Evolutionary conservation across 371 early-diverging fungal genomes (phyloP).

Genomic region (Circinella umbellata): DNA sequence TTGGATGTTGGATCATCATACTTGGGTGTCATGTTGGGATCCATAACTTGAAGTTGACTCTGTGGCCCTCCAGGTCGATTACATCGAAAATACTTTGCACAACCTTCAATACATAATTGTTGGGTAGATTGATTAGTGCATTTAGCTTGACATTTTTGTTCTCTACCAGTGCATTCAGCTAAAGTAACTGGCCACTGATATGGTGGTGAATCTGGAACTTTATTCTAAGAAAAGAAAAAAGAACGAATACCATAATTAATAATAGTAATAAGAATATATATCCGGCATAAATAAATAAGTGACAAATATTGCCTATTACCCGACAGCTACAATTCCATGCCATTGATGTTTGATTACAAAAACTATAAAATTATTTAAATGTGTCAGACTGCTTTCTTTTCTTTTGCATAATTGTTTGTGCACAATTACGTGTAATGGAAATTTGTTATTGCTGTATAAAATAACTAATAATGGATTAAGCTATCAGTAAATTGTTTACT

Average conservation of each 20-base stretch:
- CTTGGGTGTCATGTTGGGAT: constrained; percentile 19
- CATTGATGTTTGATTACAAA: constrained; percentile 35
- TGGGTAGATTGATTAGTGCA: constrained; percentile 25
- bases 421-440: no score
- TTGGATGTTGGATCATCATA: constrained; percentile 16
- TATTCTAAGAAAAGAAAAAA: constrained; percentile 16
- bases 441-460: no score
- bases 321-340: constrained; percentile 47
- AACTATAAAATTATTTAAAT: constrained; percentile 13
- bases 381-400: background rate
- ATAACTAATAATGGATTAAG: no score
- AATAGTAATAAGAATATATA: no score
- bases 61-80: constrained; percentile 32
- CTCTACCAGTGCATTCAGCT: constrained; percentile 39
- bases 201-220: constrained; percentile 43
- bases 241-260: background rate
- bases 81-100: constrained; percentile 29
- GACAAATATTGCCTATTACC: constrained; percentile 25
- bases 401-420: no score
- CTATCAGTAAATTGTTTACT: background rate
- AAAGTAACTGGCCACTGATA: constrained; percentile 40
- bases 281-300: background rate
- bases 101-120: constrained; percentile 26
- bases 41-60: constrained; percentile 25
- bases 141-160: constrained; percentile 22